A percentile compares a stretch with the other conserved stretches of the same genome.
Conservation (phyloP, 2,329 filamentous ascomycete species). For the Talaromyces sp. region DNA sequence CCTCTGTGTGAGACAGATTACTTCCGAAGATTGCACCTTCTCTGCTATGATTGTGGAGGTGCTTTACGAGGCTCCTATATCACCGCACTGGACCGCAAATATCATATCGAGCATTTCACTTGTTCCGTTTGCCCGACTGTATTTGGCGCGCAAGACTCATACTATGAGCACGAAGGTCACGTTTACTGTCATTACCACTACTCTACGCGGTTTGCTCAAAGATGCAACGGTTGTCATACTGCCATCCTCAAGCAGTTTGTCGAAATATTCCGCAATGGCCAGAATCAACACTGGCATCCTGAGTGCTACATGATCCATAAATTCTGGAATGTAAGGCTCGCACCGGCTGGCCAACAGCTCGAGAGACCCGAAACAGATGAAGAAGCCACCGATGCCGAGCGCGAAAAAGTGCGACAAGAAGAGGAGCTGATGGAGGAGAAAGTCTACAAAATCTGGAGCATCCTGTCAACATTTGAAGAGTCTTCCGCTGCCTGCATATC, state of each 20-base stretch:
- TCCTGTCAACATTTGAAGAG: constrained; percentile 93
- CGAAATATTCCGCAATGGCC: constrained; percentile 94
- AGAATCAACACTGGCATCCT: constrained; percentile 98
- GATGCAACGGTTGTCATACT: constrained; percentile 94
- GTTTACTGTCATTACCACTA: constrained; percentile 99
- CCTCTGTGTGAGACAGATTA: constrained; percentile 98
- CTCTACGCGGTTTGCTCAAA: constrained; percentile 92
- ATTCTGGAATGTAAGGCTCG: constrained; percentile 95
- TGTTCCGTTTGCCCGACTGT: constrained; percentile 95
- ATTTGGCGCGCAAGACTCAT: constrained; percentile 97
- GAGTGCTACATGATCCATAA: constrained; percentile 99
- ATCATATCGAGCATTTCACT: constrained; percentile 98
- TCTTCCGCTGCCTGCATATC: constrained; percentile 97
- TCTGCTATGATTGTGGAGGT: constrained; percentile 88
- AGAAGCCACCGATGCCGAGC: constrained; percentile 62
- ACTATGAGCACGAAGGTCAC: constrained; percentile 94
- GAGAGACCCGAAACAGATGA: constrained; percentile 43
- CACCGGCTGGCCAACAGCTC: constrained; percentile 53
- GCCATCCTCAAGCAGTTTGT: constrained; percentile 98
- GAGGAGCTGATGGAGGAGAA: constrained; percentile 97
- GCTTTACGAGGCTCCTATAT: constrained; percentile 96
- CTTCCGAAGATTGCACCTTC: constrained; percentile 82
- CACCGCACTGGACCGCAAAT: constrained; percentile 94
- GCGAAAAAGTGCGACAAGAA: constrained; percentile 71
- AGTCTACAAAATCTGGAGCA: constrained; percentile 97